Evolutionary conservation across 2,329 filamentous ascomycete species (phyloP), one percentile per base, ranked within the genome.

Genomic region (Scytalidium lignicola): DNA sequence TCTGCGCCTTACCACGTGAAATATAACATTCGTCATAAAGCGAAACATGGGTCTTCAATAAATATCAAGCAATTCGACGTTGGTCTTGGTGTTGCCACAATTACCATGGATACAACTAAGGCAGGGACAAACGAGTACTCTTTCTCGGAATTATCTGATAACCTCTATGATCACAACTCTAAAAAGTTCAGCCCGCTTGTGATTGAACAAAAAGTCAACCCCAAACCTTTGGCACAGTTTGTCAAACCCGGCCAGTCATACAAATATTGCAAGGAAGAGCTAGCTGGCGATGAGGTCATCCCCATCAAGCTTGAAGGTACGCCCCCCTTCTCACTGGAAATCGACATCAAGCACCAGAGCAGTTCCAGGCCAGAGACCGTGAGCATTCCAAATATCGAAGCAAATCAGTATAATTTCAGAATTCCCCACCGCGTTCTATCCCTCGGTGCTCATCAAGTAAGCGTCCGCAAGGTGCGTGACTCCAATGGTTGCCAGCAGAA

Each of bases 291-390:
- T 60, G 91, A 99, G 62, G 83, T 81, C 39, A 96, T 99, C 48
- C 91, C 92, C 0, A 86, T 99, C 51, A 84, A 80, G 2, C 76
- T 99, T 17, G 86, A 86, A 51, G 93, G 93, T 37, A 75, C 85
- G 15, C 82, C 92, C 6, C 93, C 93, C 0, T 99, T 99, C 71
- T 85, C 85, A 43, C 74, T 99, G 3, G 93, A 97, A 65, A 79
- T 97, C 20, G 90, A 92, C 62, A 89, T 99, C 68, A 95, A 91
- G 70, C 92, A 97, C 61, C 87, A 95, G 62, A 86, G 88, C 47
- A 87, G 83, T 21, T 80, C 83, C 9, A 83, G 85, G 54, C 83
- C 90, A 0, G 91, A 97, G 64, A 81, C 87, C 18, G 86, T 95
- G 65, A 82, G 84, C 44, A 85, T 96, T 55, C 82, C 88, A 9